These are phyloP conservation scores for Juglanconis juglandina DNA, from an alignment of 2,329 filamentous ascomycete genomes.

Conservation along the genomic window DNA sequence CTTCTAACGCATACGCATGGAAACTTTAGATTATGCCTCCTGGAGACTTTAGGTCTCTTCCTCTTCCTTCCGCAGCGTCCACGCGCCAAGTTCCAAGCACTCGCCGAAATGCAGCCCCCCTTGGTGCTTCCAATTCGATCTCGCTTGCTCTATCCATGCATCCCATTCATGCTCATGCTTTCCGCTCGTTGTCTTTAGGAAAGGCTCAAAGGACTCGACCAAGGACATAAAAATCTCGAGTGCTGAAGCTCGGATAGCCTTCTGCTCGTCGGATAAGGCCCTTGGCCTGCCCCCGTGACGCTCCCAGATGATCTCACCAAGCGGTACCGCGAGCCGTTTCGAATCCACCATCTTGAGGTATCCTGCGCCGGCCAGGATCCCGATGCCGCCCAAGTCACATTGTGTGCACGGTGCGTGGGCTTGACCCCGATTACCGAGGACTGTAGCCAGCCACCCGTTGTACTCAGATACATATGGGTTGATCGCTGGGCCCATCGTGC, in stretches of 20 bases:
- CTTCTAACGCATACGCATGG: too few species aligned
- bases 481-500: conserved; percentile 58
- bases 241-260: conserved; percentile 24
- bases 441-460: conserved; percentile 55
- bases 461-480: conserved; percentile 58
- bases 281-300: conserved; percentile 4
- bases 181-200: conserved; percentile 57
- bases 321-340: conserved; percentile 48
- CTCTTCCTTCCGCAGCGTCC: conserved; percentile 24
- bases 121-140: conserved; percentile 55
- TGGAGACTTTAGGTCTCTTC: too few species aligned
- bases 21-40: too few species aligned
- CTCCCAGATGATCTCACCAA: conserved; percentile 16
- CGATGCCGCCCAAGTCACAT: conserved; percentile 27
- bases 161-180: conserved; percentile 64
- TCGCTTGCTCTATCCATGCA: conserved; percentile 61
- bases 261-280: conserved; percentile 20
- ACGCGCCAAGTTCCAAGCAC: conserved; percentile 33
- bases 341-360: conserved; percentile 49
- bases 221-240: conserved; percentile 24
- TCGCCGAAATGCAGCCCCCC: conserved; percentile 56
- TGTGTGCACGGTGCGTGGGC: conserved; percentile 37
- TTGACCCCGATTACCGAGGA: conserved; percentile 49
- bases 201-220: conserved; percentile 59
- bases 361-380: conserved; percentile 50